Base-by-base conservation (phyloP, 2,329 filamentous ascomycete genomes). In the Aspergillus cejpii region DNA sequence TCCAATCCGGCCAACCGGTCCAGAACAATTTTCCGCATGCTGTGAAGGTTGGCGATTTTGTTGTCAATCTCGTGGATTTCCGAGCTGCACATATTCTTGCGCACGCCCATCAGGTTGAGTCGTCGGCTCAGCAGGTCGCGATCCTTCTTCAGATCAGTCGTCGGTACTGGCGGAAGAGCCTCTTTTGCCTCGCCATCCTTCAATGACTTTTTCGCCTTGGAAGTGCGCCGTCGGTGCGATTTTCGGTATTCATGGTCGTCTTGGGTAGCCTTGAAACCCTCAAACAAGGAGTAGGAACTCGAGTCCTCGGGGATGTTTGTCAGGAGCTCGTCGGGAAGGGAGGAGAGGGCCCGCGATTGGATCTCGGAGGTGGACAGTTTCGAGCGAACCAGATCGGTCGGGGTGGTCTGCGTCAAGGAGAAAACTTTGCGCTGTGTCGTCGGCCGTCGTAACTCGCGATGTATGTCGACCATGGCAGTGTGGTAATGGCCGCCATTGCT, bases 1-100 rank as follows among this genome's bases (percentile, higher is more conserved):
- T 98, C 92, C 49, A 97, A 71, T 1, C 78, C 80, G 1, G 90
- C 90, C 54, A 98, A 69, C 51, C 92, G 79, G 44, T 96, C 89
- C 45, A 98, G 68, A 37, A 97, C 85, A 49, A 96, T 94, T 61
- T 84, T 85, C 54, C 92, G 84, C 88, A 97, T 96, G 50, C 81
- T 87, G 56, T 88, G 84, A 43, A 98, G 74, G 65, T 97, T 97
- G 49, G 87, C 81, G 52, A 98, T 91, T 69, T 97, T 98, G 70
- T 85, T 90, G 69, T 98, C 92, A 49, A 98, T 95, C 61, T 98
- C 92, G 48, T 83, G 81, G 47, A 98, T 97, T 67, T 98, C 92
- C 51, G 87, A 86, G 59, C 88, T 92, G 56, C 90, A 91, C 91
- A 98, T 96, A 62, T 92, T 95, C 69, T 98, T 98, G 48, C 92